Evolutionary conservation across 305 asterid species (phyloP).

Genomic region (Fraxinus baroniana): DNA sequence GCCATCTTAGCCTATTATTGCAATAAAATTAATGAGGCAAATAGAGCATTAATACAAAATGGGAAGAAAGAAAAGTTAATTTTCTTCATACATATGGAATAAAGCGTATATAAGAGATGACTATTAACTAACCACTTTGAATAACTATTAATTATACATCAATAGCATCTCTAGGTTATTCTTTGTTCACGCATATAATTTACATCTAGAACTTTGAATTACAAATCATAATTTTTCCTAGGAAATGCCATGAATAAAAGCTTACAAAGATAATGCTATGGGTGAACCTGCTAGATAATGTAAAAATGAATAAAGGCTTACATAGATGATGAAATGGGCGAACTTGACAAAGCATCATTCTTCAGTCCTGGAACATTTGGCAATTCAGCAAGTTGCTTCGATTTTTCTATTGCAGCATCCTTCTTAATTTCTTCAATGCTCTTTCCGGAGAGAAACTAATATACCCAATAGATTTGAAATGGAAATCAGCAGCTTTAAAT

Average conservation of each 20-base stretch:
- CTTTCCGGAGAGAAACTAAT: conserved; percentile 60
- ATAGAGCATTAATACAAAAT: background rate
- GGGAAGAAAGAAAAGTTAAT: background rate
- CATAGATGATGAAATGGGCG: conserved; percentile 30
- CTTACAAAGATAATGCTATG: conserved; percentile 35
- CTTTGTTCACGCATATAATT: background rate
- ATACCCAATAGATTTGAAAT: conserved; percentile 13
- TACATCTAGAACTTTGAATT: background rate
- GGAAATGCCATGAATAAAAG: conserved; percentile 8
- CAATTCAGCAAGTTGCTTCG: conserved; percentile 36
- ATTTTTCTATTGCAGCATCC: conserved; percentile 47
- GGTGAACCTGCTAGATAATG: conserved; percentile 24
- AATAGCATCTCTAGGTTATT: background rate
- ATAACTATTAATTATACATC: background rate
- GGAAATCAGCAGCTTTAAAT: background rate
- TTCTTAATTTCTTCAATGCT: conserved; percentile 59
- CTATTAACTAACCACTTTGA: background rate
- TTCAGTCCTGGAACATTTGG: conserved; percentile 33
- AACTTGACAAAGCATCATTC: conserved; percentile 31
- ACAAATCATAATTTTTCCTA: background rate
- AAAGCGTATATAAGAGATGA: background rate
- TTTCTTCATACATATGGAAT: background rate
- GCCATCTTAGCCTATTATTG: background rate
- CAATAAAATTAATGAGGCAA: background rate
- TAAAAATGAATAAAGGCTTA: conserved; percentile 29